Evolutionary conservation across 257 asterid genomes (phyloP).

Genomic region (Plantago ovata): DNA sequence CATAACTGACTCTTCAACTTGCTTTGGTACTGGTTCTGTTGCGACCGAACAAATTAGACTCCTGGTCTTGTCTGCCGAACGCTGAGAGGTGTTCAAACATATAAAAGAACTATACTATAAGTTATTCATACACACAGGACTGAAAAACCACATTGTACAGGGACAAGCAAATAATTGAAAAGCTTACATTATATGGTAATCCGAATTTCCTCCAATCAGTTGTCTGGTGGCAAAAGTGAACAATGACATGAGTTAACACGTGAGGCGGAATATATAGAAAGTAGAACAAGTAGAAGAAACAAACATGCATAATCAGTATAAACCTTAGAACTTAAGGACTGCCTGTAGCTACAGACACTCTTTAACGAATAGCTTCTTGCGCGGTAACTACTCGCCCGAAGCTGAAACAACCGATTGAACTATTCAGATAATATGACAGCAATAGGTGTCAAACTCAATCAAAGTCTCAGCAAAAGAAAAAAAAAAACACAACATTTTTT

Average conservation of each 20-base stretch:
- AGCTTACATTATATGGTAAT: conserved; percentile 47
- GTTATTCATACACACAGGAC: conserved; percentile 2
- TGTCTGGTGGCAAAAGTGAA: conserved; percentile 36
- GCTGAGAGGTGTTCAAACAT: conserved; percentile 25
- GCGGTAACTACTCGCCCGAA: conserved; percentile 27
- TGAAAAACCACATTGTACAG: conserved; percentile 6
- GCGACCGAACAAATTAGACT: conserved; percentile 79
- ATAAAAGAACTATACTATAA: no score
- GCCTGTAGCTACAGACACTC: conserved; percentile 36
- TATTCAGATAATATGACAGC: background rate
- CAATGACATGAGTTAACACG: conserved; percentile 7
- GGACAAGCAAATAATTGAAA: conserved; percentile 8
- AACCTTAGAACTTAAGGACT: conserved; percentile 47
- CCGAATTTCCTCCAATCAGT: conserved; percentile 37
- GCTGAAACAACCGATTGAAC: conserved; percentile 32
- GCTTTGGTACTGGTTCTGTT: conserved; percentile 58
- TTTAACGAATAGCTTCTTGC: conserved; percentile 34
- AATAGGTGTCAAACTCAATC: background rate
- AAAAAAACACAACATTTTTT: background rate
- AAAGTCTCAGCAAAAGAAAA: background rate
- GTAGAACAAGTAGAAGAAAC: conserved; percentile 2
- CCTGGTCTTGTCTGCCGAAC: conserved; percentile 31
- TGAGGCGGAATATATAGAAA: conserved; percentile 4
- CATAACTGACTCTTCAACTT: conserved; percentile 67
- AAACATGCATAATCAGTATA: conserved; percentile 14